Evolutionary conservation across 2,329 filamentous ascomycete species (phyloP).

Genomic region (Trichoderma simmonsii): DNA sequence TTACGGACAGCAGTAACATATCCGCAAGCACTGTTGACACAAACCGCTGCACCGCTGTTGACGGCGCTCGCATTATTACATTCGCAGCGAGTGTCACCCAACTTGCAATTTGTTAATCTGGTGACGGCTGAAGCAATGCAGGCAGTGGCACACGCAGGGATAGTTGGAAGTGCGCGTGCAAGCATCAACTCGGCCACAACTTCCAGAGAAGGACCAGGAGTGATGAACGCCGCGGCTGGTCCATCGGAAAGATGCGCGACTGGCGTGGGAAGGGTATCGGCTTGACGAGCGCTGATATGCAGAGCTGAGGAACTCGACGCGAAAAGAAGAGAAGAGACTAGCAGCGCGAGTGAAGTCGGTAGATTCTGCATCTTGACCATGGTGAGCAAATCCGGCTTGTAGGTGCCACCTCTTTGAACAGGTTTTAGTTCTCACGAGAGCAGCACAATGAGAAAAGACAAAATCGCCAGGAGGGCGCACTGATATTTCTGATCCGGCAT

Average conservation of each 20-base stretch:
- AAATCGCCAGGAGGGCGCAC: neutral
- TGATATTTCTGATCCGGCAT: neutral
- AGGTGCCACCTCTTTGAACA: neutral
- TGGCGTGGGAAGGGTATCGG: neutral
- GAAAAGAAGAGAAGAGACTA: neutral
- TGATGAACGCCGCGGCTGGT: neutral
- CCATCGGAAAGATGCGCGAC: neutral
- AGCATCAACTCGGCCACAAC: neutral
- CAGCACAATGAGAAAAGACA: neutral
- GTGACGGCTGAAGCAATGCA: conserved; percentile 5
- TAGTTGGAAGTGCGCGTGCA: neutral
- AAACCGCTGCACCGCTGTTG: neutral
- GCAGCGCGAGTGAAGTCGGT: neutral
- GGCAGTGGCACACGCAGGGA: neutral
- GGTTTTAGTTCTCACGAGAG: neutral
- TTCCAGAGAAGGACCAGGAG: conserved; percentile 2
- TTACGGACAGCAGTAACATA: neutral
- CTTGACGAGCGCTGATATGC: neutral
- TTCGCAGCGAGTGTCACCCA: conserved; percentile 6
- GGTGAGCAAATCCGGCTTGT: neutral
- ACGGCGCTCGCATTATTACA: neutral
- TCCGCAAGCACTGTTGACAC: conserved; percentile 12
- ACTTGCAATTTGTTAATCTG: conserved; percentile 10
- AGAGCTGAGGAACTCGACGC: neutral
- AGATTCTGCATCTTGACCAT: conserved; percentile 5